Base-by-base conservation (phyloP, 202 grass and related monocot genomes). In the Eragrostis tef region DNA sequence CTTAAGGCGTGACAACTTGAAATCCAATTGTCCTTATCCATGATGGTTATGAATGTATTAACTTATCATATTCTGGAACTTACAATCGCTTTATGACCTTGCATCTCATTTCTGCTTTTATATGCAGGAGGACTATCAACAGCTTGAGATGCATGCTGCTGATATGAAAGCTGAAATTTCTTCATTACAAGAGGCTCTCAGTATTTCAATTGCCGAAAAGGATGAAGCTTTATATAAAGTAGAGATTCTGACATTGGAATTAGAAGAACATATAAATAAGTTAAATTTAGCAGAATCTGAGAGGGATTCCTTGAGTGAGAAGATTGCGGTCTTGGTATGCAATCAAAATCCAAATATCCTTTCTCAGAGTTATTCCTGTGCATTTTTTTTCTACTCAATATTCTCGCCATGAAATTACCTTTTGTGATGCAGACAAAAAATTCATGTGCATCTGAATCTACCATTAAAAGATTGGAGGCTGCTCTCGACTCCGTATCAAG, bases 51-150 rank as follows among this genome's bases (percentile, higher is more conserved):
- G 11, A 11, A 64, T 66, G 25, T 52, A 52, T 41, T 41, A 51
- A 39, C 52, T 27, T 82, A 31, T 52, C 12, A 20, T 6, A 25
- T 41, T 47, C 26, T 75, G 9, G 69, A 74, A 27, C 69, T 51
- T 70, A 69, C 63, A 15, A 51, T 69, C 61, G 47, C 13, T 64
- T 45, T 54, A 56, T 81, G 29, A 68, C 76, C 4, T 13, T 74
- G 68, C 72, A 71, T 92, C 43, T 74, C 16, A 31, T 74, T 77
- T 48, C 7, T 56, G 16, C 60, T n/a, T 70, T 61, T 64, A 77
- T 60, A 70, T 91, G 70, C 71, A 95, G 95, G 90, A 91, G 85
- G 88, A 98, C 47, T 94, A 93, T 25, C 87, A 91, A 80, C 91
- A 89, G 12, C 90, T 98, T 67, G 88, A 94, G 81, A 75, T 93